Percentiles rank a stretch among this genome's conserved stretches.
Evolutionary conservation across 306 rosid genomes (phyloP).

Genomic region (Begonia peltatifolia): DNA sequence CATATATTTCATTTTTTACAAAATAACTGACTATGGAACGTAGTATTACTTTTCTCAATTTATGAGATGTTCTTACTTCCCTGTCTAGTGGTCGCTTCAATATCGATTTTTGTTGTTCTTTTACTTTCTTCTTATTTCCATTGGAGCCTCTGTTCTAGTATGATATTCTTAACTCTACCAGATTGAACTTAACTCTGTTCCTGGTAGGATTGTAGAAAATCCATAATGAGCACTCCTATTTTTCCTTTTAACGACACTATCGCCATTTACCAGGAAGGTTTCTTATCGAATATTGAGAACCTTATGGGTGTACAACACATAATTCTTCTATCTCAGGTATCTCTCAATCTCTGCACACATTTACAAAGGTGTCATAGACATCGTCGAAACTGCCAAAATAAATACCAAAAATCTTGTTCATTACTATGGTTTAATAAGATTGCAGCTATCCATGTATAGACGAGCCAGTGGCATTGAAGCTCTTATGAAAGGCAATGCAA

Average conservation of each 20-base stretch:
- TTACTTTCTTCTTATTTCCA: too few species aligned
- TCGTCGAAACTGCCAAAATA: background rate
- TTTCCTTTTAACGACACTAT: background rate
- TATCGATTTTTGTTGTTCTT: too few species aligned
- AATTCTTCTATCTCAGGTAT: slow-evolving; percentile 79
- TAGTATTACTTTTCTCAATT: too few species aligned
- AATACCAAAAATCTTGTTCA: slow-evolving; percentile 4
- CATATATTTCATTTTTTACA: too few species aligned
- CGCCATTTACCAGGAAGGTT: slow-evolving; percentile 54
- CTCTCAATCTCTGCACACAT: slow-evolving; percentile 1
- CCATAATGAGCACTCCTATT: background rate
- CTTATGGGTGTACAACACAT: slow-evolving; percentile 69
- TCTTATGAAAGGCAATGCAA: slow-evolving; percentile 56
- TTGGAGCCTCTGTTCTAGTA: too few species aligned
- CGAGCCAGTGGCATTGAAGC: slow-evolving; percentile 63
- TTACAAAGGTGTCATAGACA: background rate
- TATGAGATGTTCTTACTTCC: too few species aligned
- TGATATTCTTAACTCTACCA: too few species aligned
- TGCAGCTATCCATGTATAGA: slow-evolving; percentile 84
- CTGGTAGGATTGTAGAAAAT: too few species aligned
- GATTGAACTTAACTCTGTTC: too few species aligned
- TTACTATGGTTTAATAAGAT: slow-evolving; percentile 43
- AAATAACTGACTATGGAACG: too few species aligned
- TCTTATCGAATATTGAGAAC: slow-evolving; percentile 46
- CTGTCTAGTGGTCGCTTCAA: too few species aligned